Base-by-base conservation (phyloP, 768 basidiomycete species). In the Mycena floridula region DNA sequence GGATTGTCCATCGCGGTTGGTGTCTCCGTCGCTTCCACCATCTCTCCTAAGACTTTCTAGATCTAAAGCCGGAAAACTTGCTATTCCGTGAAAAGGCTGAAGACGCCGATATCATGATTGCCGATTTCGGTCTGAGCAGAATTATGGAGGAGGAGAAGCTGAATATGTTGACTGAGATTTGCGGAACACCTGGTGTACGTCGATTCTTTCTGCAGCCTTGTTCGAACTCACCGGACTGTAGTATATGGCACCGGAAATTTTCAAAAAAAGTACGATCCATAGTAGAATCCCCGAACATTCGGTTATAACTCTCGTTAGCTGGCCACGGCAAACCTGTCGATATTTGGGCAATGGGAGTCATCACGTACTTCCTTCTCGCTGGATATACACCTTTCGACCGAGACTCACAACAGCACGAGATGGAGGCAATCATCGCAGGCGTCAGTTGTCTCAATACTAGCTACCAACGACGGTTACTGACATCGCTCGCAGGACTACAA, bases 331-430 rank as follows among this genome's bases (percentile, higher is more conserved):
- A 89, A 66, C 93, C 94, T 7, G 94, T 96, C 15, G 95, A 95
- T 56, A 67, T 95, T 44, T 94, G 92, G 94, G 93, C 95, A 1
- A 94, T 98, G 80, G 95, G 95, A 28, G 95, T 99, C 40, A 94
- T 99, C 63, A 89, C 95, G 11, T 97, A 97, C 67, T 96, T 96
- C 82, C 70, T 97, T 3, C 82, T 97, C 23, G 66, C 69, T 56
- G 86, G 89, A 2, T 94, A 98, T 69, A 99, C 96, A 5, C 96
- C 96, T 1, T 99, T 99, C 60, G 94, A 98, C 62, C 82, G 91
- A 21, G 94, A 97, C 47, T 81, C 76, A 2, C 86, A 86, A 56
- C 78, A 79, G 55, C 79, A 82, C 51, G 95, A 98, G 67, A 94
- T 93, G 85, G 83, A 95, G 57, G 95, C 95, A 25, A 97, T 98